phyloP scores from a whole-genome alignment of 345 rosid species.

The Eucalyptus erythrocorys region DNA sequence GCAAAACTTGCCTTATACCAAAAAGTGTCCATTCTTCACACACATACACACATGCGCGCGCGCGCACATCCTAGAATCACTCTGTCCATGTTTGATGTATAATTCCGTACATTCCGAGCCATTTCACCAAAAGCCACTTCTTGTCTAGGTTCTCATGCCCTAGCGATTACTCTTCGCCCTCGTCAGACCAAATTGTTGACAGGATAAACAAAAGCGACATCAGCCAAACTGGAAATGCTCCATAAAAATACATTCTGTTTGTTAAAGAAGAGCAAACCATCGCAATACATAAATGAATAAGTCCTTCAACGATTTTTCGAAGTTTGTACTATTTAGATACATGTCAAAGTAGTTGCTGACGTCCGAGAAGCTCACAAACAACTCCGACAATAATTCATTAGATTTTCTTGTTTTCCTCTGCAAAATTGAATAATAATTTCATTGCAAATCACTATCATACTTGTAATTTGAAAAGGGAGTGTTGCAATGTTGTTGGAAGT shows the following conservation, averaged over 20 bases:
- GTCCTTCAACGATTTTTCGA: background rate
- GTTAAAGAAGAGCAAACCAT: background rate
- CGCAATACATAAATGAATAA: background rate
- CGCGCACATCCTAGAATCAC: no score
- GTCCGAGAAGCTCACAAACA: background rate
- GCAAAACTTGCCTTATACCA: background rate
- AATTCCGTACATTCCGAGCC: fast-evolving
- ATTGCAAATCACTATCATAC: background rate
- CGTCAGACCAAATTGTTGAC: background rate
- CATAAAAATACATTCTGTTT: background rate
- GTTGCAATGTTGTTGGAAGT: background rate
- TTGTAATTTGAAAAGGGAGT: background rate
- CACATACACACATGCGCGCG: fast-evolving
- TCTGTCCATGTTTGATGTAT: background rate
- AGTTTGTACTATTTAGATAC: background rate
- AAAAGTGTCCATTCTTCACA: fast-evolving
- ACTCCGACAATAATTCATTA: background rate
- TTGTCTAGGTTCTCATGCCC: background rate
- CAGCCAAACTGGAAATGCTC: background rate
- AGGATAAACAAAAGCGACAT: background rate
- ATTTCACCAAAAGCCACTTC: background rate
- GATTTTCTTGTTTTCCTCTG: background rate
- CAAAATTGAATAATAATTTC: background rate
- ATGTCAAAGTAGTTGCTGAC: background rate
- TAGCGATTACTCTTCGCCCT: fast-evolving